These are phyloP conservation scores for Gastrodia elata DNA, from an alignment of 106 monocot species.

Conservation along the genomic window DNA sequence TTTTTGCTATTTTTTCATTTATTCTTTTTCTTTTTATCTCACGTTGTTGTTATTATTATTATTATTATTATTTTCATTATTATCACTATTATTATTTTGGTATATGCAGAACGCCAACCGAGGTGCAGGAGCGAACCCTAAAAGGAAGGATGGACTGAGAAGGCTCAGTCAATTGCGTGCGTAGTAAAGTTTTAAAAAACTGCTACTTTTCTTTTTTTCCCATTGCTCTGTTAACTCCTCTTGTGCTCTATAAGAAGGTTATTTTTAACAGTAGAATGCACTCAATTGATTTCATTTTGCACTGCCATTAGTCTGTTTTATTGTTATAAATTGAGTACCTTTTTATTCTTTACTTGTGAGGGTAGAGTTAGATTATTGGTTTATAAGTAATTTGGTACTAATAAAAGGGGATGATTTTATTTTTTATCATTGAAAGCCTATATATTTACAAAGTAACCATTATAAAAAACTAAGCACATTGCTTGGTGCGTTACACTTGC, in stretches of 20 bases:
- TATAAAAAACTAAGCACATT: no score
- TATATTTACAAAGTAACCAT: no score
- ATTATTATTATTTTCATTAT: no score
- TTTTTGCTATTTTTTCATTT: background rate
- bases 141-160: constrained; percentile 79
- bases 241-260: background rate
- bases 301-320: background rate
- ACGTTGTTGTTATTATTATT: no score
- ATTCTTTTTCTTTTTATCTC: background rate
- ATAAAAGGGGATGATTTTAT: no score
- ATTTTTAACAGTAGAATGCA: background rate
- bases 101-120: constrained; percentile 77
- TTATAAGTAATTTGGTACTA: no score
- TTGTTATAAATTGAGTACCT: background rate
- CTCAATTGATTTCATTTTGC: background rate
- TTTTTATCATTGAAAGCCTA: no score
- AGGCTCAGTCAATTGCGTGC: background rate
- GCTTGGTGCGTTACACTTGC: no score
- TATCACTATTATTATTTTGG: no score
- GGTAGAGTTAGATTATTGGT: no score
- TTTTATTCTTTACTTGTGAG: no score
- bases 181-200: background rate
- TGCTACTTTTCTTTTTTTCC: background rate
- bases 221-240: background rate
- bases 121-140: constrained; percentile 62